Evolutionary conservation across 371 early-diverging fungal genomes (phyloP).

Genomic region (Mucor sp.): DNA sequence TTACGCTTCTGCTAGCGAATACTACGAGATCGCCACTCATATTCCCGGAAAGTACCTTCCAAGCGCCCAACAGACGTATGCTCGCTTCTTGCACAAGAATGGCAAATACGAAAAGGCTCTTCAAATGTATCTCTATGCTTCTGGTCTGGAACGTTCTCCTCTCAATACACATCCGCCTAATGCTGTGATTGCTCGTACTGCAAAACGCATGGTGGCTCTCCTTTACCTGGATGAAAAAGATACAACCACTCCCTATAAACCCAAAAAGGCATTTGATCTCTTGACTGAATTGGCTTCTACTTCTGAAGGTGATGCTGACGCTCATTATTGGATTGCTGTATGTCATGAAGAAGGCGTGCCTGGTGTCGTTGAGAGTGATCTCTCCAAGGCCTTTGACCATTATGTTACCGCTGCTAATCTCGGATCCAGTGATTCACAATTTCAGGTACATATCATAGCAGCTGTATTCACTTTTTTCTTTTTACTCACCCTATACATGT

Average conservation of each 20-base stretch:
- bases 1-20: constrained; percentile 48
- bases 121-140: constrained; percentile 47
- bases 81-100: constrained; percentile 37
- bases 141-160: constrained; percentile 28
- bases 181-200: constrained; percentile 14
- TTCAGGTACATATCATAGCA: constrained; percentile 28
- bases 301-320: constrained; percentile 21
- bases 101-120: constrained; percentile 32
- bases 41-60: constrained; percentile 39
- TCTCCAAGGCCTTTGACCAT: constrained; percentile 31
- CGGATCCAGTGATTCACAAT: constrained; percentile 39
- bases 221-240: constrained; percentile 41
- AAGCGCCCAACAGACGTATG: constrained; percentile 49
- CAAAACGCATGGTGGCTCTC: constrained; percentile 42
- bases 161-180: constrained; percentile 47
- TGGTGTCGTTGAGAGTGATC: constrained; percentile 24
- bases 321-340: constrained; percentile 46
- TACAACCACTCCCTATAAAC: constrained; percentile 25
- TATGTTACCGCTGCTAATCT: constrained; percentile 36
- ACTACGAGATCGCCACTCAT: constrained; percentile 66
- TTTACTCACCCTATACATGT: constrained; percentile 6
- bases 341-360: constrained; percentile 49
- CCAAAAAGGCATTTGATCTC: constrained; percentile 32
- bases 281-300: constrained; percentile 21
- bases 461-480: background rate